Percentiles rank a stretch among this genome's conserved stretches.
phyloP scores from a whole-genome alignment of 2,329 filamentous ascomycete genomes.

The Diaporthe nobilis region DNA sequence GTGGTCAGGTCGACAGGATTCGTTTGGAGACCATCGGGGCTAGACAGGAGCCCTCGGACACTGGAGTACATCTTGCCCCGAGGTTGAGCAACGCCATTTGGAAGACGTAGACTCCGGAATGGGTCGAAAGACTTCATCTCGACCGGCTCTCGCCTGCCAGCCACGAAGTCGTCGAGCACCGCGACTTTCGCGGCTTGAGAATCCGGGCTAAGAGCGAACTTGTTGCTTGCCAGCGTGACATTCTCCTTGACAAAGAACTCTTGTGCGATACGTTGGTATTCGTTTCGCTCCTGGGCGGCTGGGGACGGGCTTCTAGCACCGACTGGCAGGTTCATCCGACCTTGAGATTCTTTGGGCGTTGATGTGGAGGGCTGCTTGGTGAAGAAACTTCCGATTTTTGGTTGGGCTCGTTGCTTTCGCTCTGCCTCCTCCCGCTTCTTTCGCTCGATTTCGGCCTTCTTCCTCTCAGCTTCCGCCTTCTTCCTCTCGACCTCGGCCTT shows the following conservation, averaged over 20 bases:
- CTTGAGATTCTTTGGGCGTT: constrained; percentile 57
- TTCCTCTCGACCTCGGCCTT: constrained; percentile 52
- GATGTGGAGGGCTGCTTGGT: constrained; percentile 49
- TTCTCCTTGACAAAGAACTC: constrained; percentile 85
- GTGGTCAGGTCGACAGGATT: constrained; percentile 54
- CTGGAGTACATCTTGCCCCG: constrained; percentile 65
- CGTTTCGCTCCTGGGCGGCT: constrained; percentile 50
- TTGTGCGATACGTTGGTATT: constrained; percentile 81
- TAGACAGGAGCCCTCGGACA: constrained; percentile 74
- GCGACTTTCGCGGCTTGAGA: constrained; percentile 65
- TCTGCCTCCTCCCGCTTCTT: constrained; percentile 64
- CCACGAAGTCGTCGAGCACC: constrained; percentile 67
- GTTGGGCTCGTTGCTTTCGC: constrained; percentile 63
- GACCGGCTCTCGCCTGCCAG: constrained; percentile 62
- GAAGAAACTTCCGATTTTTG: constrained; percentile 64
- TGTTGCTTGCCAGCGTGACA: constrained; percentile 76
- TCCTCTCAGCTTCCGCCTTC: constrained; percentile 62
- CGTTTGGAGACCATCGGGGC: constrained; percentile 58
- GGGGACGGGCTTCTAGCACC: constrained; percentile 41
- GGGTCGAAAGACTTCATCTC: constrained; percentile 59
- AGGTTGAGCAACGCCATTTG: constrained; percentile 49
- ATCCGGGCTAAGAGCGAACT: constrained; percentile 70
- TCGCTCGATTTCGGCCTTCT: constrained; percentile 47
- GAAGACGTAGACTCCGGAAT: constrained; percentile 61
- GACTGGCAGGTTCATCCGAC: constrained; percentile 43